phyloP scores from a whole-genome alignment of 495 filamentous ascomycete genomes.

The Tuber calosporum region DNA sequence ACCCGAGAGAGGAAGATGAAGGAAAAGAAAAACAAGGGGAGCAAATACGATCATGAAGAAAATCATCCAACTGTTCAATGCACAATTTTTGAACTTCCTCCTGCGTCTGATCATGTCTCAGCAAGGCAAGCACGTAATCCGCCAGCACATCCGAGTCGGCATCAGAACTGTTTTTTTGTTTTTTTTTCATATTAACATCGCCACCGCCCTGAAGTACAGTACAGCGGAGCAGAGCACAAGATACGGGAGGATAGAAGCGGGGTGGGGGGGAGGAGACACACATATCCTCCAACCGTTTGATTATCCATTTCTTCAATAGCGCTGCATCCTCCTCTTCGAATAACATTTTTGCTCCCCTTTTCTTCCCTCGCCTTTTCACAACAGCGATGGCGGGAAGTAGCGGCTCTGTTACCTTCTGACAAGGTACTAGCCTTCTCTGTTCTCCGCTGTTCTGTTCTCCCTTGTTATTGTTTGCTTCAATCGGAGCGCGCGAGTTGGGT shows the following conservation, averaged over 20 bases:
- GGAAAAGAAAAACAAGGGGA: neutral
- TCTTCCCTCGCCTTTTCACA: neutral
- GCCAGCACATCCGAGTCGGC: constrained; percentile 92
- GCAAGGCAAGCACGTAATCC: constrained; percentile 89
- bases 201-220: neutral
- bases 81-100: constrained; percentile 66
- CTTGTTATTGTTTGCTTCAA: neutral
- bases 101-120: constrained; percentile 70
- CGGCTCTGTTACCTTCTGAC: neutral
- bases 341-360: constrained; percentile 51
- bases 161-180: constrained; percentile 63
- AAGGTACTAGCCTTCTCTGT: neutral
- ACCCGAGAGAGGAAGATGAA: constrained; percentile 2
- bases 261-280: constrained; percentile 46
- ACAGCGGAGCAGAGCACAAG: neutral
- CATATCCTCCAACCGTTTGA: constrained; percentile 86
- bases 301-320: constrained; percentile 79
- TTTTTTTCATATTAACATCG: neutral
- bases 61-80: constrained; percentile 75
- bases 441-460: neutral
- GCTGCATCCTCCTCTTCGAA: constrained; percentile 68
- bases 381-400: neutral
- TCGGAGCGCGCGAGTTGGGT: neutral
- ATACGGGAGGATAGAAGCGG: neutral
- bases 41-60: constrained; percentile 68